Evolutionary conservation across 192 early-diverging fungal genomes (phyloP).

Genomic region (Mortierella alpina): DNA sequence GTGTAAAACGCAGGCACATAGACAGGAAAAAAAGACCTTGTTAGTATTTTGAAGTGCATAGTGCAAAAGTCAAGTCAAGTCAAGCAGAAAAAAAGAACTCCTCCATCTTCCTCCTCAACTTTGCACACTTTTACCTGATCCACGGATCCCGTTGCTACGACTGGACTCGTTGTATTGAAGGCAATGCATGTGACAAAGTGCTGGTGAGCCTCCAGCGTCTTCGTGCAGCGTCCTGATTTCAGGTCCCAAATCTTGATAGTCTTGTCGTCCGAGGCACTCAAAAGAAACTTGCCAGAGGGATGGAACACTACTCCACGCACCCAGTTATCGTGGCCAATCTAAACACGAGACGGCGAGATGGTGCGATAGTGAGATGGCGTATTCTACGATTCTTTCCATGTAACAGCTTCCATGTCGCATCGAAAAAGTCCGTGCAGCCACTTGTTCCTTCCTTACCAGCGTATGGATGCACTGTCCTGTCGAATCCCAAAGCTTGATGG

Average conservation of each 20-base stretch:
- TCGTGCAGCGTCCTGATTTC: slow-evolving; percentile 81
- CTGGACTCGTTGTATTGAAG: slow-evolving; percentile 70
- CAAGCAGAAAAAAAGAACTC: not conserved
- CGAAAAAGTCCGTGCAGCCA: not conserved
- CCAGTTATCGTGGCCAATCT: slow-evolving; percentile 95
- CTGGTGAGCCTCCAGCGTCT: slow-evolving; percentile 84
- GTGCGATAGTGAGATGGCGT: no score
- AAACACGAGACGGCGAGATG: not conserved
- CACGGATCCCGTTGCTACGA: slow-evolving; percentile 89
- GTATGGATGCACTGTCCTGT: slow-evolving; percentile 77
- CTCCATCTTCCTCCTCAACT: not conserved
- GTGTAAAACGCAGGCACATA: not conserved
- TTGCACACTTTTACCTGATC: slow-evolving; percentile 61
- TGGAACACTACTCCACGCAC: slow-evolving; percentile 87
- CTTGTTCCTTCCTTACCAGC: slow-evolving; percentile 64
- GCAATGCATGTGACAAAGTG: slow-evolving; percentile 93
- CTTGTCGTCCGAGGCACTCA: slow-evolving; percentile 92
- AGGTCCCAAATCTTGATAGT: slow-evolving; percentile 92
- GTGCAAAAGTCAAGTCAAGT: slow-evolving; percentile 1
- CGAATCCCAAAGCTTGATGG: slow-evolving; percentile 88
- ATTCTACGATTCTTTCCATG: not conserved
- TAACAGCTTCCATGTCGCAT: not conserved
- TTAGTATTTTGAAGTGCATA: not conserved
- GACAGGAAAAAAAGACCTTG: not conserved
- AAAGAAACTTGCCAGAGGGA: slow-evolving; percentile 83